These are phyloP conservation scores for Fusarium concolor DNA, from an alignment of 2,329 filamentous ascomycete species.

Conservation along the genomic window DNA sequence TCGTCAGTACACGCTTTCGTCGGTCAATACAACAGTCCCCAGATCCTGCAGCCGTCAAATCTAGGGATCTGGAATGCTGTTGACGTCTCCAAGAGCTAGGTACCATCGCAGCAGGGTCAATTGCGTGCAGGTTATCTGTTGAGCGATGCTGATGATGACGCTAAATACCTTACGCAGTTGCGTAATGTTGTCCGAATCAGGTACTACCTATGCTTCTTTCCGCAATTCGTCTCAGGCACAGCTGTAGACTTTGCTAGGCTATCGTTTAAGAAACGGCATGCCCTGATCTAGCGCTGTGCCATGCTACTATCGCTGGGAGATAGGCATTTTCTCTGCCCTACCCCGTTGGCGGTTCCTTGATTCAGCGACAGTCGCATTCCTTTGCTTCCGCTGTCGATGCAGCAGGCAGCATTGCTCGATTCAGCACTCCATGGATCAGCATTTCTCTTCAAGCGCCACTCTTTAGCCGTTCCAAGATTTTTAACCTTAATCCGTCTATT, in stretches of 20 bases:
- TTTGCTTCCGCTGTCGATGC: constrained; percentile 24
- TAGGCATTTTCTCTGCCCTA: constrained; percentile 28
- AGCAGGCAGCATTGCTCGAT: constrained; percentile 17
- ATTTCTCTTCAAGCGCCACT: constrained; percentile 41
- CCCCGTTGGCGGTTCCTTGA: constrained; percentile 36
- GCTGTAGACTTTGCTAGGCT: constrained; percentile 18
- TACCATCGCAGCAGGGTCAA: not conserved
- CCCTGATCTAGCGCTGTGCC: constrained; percentile 22
- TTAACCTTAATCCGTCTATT: constrained; percentile 39
- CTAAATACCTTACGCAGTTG: too few relatives aligned
- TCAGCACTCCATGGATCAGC: constrained; percentile 19
- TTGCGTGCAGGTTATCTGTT: not conserved
- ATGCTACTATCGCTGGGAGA: constrained; percentile 17
- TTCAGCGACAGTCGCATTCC: constrained; percentile 45
- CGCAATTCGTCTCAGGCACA: constrained; percentile 10
- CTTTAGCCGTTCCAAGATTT: constrained; percentile 22
- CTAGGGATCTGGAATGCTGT: not conserved
- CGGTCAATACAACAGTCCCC: not conserved
- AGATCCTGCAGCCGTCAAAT: not conserved
- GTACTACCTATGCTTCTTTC: not conserved
- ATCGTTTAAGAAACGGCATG: constrained; percentile 11
- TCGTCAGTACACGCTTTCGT: not conserved
- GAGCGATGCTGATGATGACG: not conserved
- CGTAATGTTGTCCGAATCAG: constrained; percentile 18
- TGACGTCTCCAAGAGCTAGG: not conserved